These are phyloP conservation scores for Neltuma alba DNA, from an alignment of 306 rosid genomes.

Conservation along the genomic window DNA sequence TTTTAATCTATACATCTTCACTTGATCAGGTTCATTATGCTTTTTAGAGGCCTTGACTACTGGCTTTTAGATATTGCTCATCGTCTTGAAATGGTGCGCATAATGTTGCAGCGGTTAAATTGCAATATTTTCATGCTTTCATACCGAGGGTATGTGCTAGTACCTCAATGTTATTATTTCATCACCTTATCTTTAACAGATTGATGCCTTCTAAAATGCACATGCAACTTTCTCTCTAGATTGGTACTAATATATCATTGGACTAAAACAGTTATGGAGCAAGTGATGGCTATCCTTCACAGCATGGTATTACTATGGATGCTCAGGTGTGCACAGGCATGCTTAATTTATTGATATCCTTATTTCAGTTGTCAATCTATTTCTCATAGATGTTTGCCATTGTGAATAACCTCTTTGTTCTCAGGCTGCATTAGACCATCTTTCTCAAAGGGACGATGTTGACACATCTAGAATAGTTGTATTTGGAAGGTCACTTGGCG, in stretches of 20 bases:
- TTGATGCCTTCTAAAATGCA: conserved; percentile 17
- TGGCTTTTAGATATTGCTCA: conserved; percentile 89
- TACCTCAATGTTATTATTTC: conserved; percentile 20
- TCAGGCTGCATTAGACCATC: conserved; percentile 98
- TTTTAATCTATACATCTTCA: conserved; percentile 23
- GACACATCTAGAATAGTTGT: conserved; percentile 90
- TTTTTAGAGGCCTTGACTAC: conserved; percentile 65
- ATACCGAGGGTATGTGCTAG: conserved; percentile 78
- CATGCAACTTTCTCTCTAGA: conserved; percentile 28
- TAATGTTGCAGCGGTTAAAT: conserved; percentile 79
- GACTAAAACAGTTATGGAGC: conserved; percentile 77
- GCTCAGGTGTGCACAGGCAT: conserved; percentile 72
- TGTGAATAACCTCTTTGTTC: conserved; percentile 30
- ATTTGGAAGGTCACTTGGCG: conserved; percentile 99
- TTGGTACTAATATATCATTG: conserved; percentile 35
- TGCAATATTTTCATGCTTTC: conserved; percentile 98
- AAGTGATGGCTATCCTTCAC: conserved; percentile 98
- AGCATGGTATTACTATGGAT: conserved; percentile 85
- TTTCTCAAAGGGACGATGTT: conserved; percentile 87
- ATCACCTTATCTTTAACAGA: background rate
- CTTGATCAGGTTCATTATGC: conserved; percentile 33
- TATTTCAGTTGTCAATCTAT: conserved; percentile 14
- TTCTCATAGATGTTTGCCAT: background rate
- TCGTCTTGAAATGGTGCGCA: conserved; percentile 96
- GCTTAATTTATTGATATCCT: conserved; percentile 21